Percentiles rank a stretch among this genome's conserved stretches.
Evolutionary conservation across 495 filamentous ascomycete genomes (phyloP).

Genomic region (Pyronema omphalodes): DNA sequence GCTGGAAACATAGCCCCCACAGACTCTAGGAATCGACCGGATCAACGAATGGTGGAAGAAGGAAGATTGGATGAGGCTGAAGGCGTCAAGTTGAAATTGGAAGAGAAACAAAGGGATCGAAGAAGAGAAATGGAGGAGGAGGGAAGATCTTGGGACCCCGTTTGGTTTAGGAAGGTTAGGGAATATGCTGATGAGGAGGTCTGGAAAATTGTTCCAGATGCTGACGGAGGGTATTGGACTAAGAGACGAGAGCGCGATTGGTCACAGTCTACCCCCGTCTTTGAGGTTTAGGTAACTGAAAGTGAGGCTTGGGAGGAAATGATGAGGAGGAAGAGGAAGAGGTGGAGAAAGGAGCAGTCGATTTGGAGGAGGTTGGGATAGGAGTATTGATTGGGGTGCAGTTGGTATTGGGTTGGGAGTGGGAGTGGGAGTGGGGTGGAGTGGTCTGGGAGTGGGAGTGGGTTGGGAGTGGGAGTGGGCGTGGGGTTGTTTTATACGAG

Average conservation of each 20-base stretch:
- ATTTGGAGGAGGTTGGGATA: too few species aligned
- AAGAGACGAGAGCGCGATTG: slow-evolving; percentile 29
- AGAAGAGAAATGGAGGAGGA: slow-evolving; percentile 54
- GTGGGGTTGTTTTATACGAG: too few species aligned
- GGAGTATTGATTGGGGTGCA: too few species aligned
- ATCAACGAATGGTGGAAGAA: slow-evolving; percentile 72
- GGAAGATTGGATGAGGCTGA: slow-evolving; percentile 74
- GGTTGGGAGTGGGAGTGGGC: too few species aligned
- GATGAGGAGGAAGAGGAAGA: too few species aligned
- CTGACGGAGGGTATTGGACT: slow-evolving; percentile 61
- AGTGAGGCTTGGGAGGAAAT: too few species aligned
- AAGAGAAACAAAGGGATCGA: slow-evolving; percentile 66
- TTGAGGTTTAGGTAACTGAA: too few species aligned
- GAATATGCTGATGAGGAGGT: slow-evolving; percentile 44
- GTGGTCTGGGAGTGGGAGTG: too few species aligned
- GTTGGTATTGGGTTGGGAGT: too few species aligned
- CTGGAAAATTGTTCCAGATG: slow-evolving; percentile 64
- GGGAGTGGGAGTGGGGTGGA: too few species aligned
- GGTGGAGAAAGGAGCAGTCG: too few species aligned
- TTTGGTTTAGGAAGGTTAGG: slow-evolving; percentile 60
- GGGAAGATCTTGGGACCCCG: slow-evolving; percentile 50
- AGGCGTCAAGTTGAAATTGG: slow-evolving; percentile 58
- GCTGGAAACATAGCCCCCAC: slow-evolving; percentile 47
- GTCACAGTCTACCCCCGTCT: too few species aligned
- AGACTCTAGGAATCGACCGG: slow-evolving; percentile 69